Evolutionary conservation across 1,139 yeast species (phyloP).

Genomic region (Pichia sp.): DNA sequence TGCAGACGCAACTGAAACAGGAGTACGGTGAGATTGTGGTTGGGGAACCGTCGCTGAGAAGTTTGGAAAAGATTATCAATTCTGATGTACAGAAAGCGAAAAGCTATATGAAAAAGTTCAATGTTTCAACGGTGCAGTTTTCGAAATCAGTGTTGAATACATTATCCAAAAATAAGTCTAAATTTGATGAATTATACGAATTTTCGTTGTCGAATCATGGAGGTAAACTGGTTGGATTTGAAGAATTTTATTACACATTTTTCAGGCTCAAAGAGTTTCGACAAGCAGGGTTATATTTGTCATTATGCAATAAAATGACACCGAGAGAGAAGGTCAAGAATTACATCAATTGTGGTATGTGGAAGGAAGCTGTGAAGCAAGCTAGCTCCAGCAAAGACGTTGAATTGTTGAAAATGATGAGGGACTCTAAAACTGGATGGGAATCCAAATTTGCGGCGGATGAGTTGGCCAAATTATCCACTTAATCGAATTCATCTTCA

Average conservation of each 20-base stretch:
- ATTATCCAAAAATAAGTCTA: constrained; percentile 38
- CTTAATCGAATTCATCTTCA: constrained; percentile 6
- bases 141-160: constrained; percentile 56
- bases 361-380: constrained; percentile 49
- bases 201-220: constrained; percentile 41
- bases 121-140: constrained; percentile 52
- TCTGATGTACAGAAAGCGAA: constrained; percentile 53
- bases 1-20: constrained; percentile 27
- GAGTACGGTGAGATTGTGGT: constrained; percentile 33
- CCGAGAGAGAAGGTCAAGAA: constrained; percentile 39
- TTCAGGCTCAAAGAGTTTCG: constrained; percentile 39
- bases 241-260: constrained; percentile 50
- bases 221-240: constrained; percentile 55
- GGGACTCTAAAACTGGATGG: constrained; percentile 25
- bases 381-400: constrained; percentile 50
- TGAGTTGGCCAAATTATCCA: constrained; percentile 20
- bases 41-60: constrained; percentile 41
- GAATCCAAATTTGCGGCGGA: constrained; percentile 26
- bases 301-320: constrained; percentile 28
- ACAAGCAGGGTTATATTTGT: constrained; percentile 34
- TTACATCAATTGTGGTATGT: constrained; percentile 46
- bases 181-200: constrained; percentile 48
- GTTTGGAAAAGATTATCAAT: constrained; percentile 46
- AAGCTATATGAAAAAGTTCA: constrained; percentile 52
- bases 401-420: constrained; percentile 32